Conservation (phyloP, 805 yeast genomes). For the Cyberlindnera saturnus region DNA sequence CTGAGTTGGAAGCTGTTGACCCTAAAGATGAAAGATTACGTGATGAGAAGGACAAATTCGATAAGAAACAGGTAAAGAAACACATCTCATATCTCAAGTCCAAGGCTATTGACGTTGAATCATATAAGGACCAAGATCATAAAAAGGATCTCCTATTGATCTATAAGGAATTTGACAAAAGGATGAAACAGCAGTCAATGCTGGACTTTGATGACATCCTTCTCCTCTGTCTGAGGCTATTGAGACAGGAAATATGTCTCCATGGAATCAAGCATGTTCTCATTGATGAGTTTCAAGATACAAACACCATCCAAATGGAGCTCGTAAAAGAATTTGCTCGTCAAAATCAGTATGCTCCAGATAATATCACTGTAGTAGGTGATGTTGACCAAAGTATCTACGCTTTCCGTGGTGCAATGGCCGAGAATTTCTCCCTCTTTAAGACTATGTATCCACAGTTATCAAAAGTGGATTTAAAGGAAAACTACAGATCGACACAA, state of each 20-base stretch:
- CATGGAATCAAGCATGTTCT: slow-evolving; percentile 56
- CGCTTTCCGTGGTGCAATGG: slow-evolving; percentile 76
- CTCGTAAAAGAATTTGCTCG: slow-evolving; percentile 50
- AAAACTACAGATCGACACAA: slow-evolving; percentile 78
- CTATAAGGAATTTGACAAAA: slow-evolving; percentile 48
- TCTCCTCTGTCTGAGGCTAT: slow-evolving; percentile 43
- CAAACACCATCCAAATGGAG: slow-evolving; percentile 69
- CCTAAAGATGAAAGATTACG: slow-evolving; percentile 4
- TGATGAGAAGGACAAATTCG: slow-evolving; percentile 7
- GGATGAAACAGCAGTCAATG: slow-evolving; percentile 35
- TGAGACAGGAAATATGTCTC: slow-evolving; percentile 25
- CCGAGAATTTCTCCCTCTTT: slow-evolving; percentile 60
- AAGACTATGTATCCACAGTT: slow-evolving; percentile 30
- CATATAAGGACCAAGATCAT: slow-evolving; percentile 27
- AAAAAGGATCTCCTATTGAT: slow-evolving; percentile 31
- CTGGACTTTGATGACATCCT: slow-evolving; percentile 86
- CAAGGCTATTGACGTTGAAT: slow-evolving; percentile 38
- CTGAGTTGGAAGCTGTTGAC: slow-evolving; percentile 1
- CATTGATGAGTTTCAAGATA: slow-evolving; percentile 95
- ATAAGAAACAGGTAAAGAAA: slow-evolving; percentile 3
- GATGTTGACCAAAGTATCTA: slow-evolving; percentile 96
- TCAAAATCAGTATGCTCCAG: slow-evolving; percentile 31
- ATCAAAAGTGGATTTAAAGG: slow-evolving; percentile 40
- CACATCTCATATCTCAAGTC: slow-evolving; percentile 53
- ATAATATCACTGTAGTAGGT: slow-evolving; percentile 83